Evolutionary conservation across 225 moss, liverwort and hornwort genomes (phyloP), one percentile per base, ranked within the genome.

Genomic region (Polytrichum commune): DNA sequence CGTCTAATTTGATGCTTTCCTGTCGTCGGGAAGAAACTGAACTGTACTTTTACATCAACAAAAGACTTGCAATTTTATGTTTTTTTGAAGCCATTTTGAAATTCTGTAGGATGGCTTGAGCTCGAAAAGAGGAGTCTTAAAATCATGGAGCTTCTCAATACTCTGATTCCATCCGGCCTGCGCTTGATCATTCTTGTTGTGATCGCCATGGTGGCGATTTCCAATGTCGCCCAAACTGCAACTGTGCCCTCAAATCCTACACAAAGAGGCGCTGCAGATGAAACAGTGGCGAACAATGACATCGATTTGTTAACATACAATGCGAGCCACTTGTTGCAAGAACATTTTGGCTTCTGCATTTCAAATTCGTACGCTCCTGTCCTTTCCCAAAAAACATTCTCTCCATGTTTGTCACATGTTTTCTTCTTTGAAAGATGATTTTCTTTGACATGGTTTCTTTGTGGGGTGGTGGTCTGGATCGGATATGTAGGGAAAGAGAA

Each of bases 341-440:
- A 87, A 63, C 73, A 82, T 19, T 87, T 84, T 60, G 79, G 75
- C 67, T 87, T 75, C 63, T 87, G 87, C 77, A 72, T 84, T 53
- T 79, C 87, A 5, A 54, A 77, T 1, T 72, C 84, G 87, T 87
- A 64, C 7, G n/a, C 1, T 23, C 63, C 18, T 64, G 25, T 9
- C 19, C 53, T 24, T 53, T 55, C 55, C 20, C 29, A 20, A 27
- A 26, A n/a, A 18, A 19, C 18, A 25, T 35, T 8, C n/a, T 19
- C 7, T 46, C n/a, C 13, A n/a, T 28, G 55, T 29, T 46, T 18
- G 26, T 0, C 18, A 26, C 19, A 1, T 29, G 20, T 69, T 25
- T 30, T 23, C 22, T 61, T n/a, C 64, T 26, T 29, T 64, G 10
- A 10, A 64, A 8, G 5, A 18, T 1, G 0, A 64, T 18, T 29